Evolutionary conservation across 345 rosid species (phyloP), one percentile per base, ranked within the genome.

Genomic region (Pistacia vera): DNA sequence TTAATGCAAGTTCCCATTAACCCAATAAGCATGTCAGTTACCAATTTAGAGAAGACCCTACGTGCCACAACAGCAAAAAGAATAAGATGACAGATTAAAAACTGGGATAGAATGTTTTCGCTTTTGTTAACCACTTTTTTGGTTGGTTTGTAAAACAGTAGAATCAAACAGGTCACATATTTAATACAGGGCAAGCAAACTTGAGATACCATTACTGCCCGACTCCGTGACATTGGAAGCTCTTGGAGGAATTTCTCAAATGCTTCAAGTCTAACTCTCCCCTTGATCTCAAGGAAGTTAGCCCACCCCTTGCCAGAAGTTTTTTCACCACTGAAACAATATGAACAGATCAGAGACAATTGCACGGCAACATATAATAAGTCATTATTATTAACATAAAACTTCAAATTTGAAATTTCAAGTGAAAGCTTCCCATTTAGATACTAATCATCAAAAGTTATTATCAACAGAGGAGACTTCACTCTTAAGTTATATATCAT

Each of bases 171-270:
- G 33, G 78, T 80, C 77, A 69, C 66, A 52, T 82, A 82, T 78
- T 71, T 61, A 85, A 77, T 83, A 86, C 88, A 81, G 71, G 66
- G 62, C 78, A 81, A 85, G 81, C 71, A 81, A 78, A 81, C 84
- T 83, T 78, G 83, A 71, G 60, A 87, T 96, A 96, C 99, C 99
- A 93, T 96, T 74, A 92, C 84, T 77, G 97, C 90, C 76, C 99
- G 98, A 81, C 86, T 89, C 80, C 97, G 85, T 69, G 99, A 97
- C 97, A 89, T 85, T 8, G 92, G 93, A 72, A 97, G 99, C 86
- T 87, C 92, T 77, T 92, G 94, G 52, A 97, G 94, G 83, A 94
- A 97, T 88, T 90, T 97, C 84, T 89, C 93, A 78, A 97, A 97
- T 56, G 98, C 98, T 76, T 93, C 91, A 41, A 92, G 90, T 82